Evolutionary conservation across 371 early-diverging fungal genomes (phyloP).

Genomic region (Mucor irregularis): DNA sequence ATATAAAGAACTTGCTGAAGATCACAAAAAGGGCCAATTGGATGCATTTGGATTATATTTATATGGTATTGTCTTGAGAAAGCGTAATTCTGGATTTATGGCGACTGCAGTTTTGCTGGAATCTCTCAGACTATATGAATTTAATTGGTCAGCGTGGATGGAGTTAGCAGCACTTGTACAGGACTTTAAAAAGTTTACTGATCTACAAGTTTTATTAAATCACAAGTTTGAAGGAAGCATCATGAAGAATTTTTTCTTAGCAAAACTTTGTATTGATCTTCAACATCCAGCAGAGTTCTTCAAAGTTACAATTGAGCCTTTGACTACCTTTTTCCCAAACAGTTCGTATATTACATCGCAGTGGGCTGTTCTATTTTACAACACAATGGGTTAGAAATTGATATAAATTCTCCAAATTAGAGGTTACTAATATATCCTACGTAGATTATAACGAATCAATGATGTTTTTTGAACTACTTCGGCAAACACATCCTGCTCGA

Average conservation of each 20-base stretch:
- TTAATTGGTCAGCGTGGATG: constrained; percentile 93
- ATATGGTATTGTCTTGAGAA: constrained; percentile 59
- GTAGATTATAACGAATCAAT: constrained; percentile 74
- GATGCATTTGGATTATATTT: constrained; percentile 74
- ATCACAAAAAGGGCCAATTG: constrained; percentile 41
- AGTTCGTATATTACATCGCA: constrained; percentile 66
- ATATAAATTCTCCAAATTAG: background rate
- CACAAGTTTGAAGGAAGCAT: constrained; percentile 37
- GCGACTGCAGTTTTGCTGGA: constrained; percentile 64
- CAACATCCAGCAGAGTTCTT: constrained; percentile 25
- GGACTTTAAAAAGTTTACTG: constrained; percentile 21
- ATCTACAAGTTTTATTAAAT: constrained; percentile 28
- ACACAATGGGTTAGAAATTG: constrained; percentile 31
- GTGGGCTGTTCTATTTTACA: constrained; percentile 53
- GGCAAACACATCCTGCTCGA: constrained; percentile 68
- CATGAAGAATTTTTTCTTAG: constrained; percentile 64
- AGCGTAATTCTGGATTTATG: constrained; percentile 40
- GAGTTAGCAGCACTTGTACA: constrained; percentile 64
- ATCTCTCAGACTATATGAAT: constrained; percentile 72
- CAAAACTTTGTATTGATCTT: constrained; percentile 51
- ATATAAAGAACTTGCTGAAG: constrained; percentile 46
- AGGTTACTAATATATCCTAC: background rate
- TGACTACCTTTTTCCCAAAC: constrained; percentile 42
- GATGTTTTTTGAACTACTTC: constrained; percentile 68
- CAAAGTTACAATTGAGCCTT: constrained; percentile 28